Evolutionary conservation across 192 early-diverging fungal genomes (phyloP).

Genomic region (Gryganskiella cystojenkinii): DNA sequence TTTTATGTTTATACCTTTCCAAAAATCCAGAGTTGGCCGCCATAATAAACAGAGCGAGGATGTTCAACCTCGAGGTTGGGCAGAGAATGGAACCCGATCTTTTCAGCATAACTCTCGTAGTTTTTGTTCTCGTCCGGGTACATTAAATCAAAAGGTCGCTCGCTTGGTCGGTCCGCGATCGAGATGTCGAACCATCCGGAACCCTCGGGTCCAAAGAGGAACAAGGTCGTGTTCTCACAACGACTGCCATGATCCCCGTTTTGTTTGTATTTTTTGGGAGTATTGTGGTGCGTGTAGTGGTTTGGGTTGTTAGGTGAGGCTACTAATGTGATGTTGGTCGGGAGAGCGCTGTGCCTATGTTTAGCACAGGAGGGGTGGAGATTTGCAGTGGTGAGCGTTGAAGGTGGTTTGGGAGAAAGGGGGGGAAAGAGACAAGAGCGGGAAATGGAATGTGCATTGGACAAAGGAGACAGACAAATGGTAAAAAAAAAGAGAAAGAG

Average conservation of each 20-base stretch:
- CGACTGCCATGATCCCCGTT: constrained; percentile 36
- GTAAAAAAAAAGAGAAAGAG: neutral
- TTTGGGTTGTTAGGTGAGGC: constrained; percentile 36
- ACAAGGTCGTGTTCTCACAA: constrained; percentile 42
- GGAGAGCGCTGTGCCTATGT: constrained; percentile 14
- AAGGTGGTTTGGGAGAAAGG: neutral
- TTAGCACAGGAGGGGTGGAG: neutral
- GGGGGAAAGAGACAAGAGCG: no score
- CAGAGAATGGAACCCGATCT: constrained; percentile 21
- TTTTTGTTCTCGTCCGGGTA: neutral
- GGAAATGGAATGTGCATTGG: neutral
- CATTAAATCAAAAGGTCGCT: constrained; percentile 28
- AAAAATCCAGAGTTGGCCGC: constrained; percentile 39
- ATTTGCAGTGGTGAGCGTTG: no score
- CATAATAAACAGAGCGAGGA: constrained; percentile 22
- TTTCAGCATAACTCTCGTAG: constrained; percentile 1
- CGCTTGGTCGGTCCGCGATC: constrained; percentile 32
- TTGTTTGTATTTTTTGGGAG: constrained; percentile 31
- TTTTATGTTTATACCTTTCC: constrained; percentile 50
- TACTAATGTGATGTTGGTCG: constrained; percentile 26
- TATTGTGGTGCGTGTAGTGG: constrained; percentile 40
- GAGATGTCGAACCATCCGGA: constrained; percentile 49
- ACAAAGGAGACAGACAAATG: neutral
- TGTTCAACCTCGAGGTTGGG: constrained; percentile 3
- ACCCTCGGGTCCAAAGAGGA: constrained; percentile 33